Base-by-base conservation (phyloP, 805 yeast species). In the Saturnispora serradocipensis region DNA sequence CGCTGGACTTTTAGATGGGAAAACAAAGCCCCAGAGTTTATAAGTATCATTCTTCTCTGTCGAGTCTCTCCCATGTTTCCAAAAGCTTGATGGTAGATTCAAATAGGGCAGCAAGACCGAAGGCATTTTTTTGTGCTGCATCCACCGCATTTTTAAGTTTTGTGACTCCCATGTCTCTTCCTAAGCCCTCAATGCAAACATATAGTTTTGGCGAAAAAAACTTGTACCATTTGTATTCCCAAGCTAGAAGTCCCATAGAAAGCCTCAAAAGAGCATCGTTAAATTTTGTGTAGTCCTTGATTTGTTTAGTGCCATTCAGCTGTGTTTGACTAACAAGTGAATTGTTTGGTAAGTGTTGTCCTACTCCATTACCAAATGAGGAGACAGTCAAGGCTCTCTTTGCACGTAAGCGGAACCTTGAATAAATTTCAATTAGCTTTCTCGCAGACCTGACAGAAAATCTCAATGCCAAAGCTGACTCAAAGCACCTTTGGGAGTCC, bases 161-260 rank as follows among this genome's bases (percentile, higher is more conserved):
- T 30, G 85, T 79, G 43, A 84, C 67, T 0, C 97, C 97, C 59
- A 86, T 88, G 60, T 83, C 84, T 40, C 79, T 80, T 24, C 88
- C 81, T 51, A 88, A 71, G 50, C 74, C 77, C 20, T 78, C 70
- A 53, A 89, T 68, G 0, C 81, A 70, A n/a, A 69, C 64, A n/a
- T 82, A 63, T 46, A 88, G 71, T 46, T 72, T 72, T 20, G 95
- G 86, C 8, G 95, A 82, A 63, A 89, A 91, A 58, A 91, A 97
- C 56, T 83, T 78, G 69, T 91, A 95, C 99, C 99, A 93, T 63
- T 99, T 80, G 67, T 90, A 97, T 63, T 88, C 86, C 97, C 98
- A 95, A n/a, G 93, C 95, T n/a, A 84, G 71, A 49, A 93, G 71
- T 60, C 85, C 86, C 35, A 90, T 87, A 52, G 82, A 68, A 22